These are phyloP conservation scores for Plasmodium cynomolgi DNA, from an alignment of 169 alveolate species.

Conservation along the genomic window DNA sequence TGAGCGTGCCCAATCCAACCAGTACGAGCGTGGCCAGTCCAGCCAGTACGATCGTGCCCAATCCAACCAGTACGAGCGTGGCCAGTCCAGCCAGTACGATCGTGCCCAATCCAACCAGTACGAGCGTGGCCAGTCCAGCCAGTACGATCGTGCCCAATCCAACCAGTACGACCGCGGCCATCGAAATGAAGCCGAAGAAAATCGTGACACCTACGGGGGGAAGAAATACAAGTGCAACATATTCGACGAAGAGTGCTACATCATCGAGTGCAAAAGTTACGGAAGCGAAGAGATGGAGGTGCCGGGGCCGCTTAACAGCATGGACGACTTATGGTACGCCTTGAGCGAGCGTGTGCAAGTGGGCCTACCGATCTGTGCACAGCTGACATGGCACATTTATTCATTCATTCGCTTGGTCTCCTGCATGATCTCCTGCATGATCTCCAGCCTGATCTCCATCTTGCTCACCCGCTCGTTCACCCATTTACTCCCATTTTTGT, in stretches of 20 bases:
- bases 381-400: neutral
- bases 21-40: neutral
- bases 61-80: neutral
- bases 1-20: neutral
- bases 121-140: neutral
- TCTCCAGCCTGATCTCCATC: neutral
- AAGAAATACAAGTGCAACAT: constrained; percentile 26
- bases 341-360: neutral
- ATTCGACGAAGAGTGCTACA: constrained; percentile 42
- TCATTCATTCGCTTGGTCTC: neutral
- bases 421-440: neutral
- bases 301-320: constrained; percentile 10
- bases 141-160: neutral
- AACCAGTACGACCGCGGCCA: neutral
- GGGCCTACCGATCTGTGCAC: neutral
- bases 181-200: neutral
- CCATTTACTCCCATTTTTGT: neutral
- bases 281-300: constrained; percentile 30
- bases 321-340: constrained; percentile 23
- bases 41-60: neutral
- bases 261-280: constrained; percentile 15
- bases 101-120: neutral
- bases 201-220: neutral
- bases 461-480: neutral
- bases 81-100: neutral